These are phyloP conservation scores for Hyphopichia burtonii DNA, from an alignment of 1,139 yeast species.

Conservation along the genomic window DNA sequence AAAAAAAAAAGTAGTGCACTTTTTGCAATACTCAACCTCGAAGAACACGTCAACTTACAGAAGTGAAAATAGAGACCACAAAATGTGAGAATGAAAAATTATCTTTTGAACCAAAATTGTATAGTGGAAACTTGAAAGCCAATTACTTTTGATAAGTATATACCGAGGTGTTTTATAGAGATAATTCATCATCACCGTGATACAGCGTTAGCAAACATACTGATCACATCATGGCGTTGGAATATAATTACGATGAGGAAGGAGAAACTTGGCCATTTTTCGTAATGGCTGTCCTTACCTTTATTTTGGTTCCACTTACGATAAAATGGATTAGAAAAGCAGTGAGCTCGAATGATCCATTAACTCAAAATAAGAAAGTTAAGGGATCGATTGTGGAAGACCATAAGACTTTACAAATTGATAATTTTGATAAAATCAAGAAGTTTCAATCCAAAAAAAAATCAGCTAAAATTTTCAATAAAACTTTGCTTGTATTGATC, in stretches of 20 bases:
- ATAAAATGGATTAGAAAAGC: slow-evolving; percentile 39
- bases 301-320: slow-evolving; percentile 70
- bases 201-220: not conserved
- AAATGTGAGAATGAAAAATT: not conserved
- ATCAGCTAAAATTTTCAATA: slow-evolving; percentile 43
- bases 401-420: slow-evolving; percentile 33
- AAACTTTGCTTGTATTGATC: slow-evolving; percentile 44
- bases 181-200: not conserved
- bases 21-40: not conserved
- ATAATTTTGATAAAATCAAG: slow-evolving; percentile 41
- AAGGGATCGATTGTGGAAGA: slow-evolving; percentile 34
- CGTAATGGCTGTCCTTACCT: slow-evolving; percentile 64
- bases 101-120: too few relatives aligned
- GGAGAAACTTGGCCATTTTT: slow-evolving; percentile 97
- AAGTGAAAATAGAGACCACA: not conserved
- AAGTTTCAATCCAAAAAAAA: slow-evolving; percentile 38
- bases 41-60: slow-evolving; percentile 1
- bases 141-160: too few relatives aligned
- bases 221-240: slow-evolving; percentile 26
- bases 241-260: slow-evolving; percentile 82
- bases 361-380: slow-evolving; percentile 20
- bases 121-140: too few relatives aligned
- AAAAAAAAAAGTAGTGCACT: not conserved
- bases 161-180: too few relatives aligned
- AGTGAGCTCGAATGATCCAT: slow-evolving; percentile 20